A percentile compares a stretch with the other conserved stretches of the same genome.
Conservation (phyloP, 2,329 filamentous ascomycete species). For the Waltergamsia citrina region DNA sequence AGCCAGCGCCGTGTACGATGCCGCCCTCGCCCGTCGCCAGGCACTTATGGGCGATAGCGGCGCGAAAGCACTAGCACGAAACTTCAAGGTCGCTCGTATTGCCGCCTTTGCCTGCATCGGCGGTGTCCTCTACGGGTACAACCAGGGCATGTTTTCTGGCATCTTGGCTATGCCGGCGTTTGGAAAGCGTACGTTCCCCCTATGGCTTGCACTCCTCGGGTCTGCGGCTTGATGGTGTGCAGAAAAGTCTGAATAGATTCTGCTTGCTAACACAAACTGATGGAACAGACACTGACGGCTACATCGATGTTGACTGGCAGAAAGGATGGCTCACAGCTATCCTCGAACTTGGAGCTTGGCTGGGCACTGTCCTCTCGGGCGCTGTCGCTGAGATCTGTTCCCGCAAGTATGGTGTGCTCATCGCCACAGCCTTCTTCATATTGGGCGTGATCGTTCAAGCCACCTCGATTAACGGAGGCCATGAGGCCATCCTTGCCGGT, state of each 20-base stretch:
- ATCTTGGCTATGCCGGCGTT: constrained; percentile 51
- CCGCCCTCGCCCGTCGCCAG: constrained; percentile 39
- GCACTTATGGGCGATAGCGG: constrained; percentile 44
- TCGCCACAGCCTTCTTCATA: constrained; percentile 57
- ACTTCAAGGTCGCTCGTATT: constrained; percentile 50
- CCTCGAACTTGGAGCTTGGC: constrained; percentile 67
- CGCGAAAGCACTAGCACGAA: constrained; percentile 44
- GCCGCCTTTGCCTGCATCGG: constrained; percentile 54
- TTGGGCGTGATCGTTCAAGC: constrained; percentile 62
- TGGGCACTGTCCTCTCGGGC: constrained; percentile 61
- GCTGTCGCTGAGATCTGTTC: constrained; percentile 62
- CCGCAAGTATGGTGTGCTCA: constrained; percentile 59
- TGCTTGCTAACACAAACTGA: too few species aligned
- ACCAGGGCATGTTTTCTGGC: constrained; percentile 55
- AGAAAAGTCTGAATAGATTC: too few species aligned
- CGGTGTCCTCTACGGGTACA: constrained; percentile 59
- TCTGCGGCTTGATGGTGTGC: neutral
- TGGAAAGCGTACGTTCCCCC: constrained; percentile 29
- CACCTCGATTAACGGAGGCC: constrained; percentile 45
- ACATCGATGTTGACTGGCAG: constrained; percentile 36
- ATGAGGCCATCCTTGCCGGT: constrained; percentile 56
- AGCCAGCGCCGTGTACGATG: constrained; percentile 29
- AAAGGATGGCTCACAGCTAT: constrained; percentile 45
- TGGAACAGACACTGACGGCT: constrained; percentile 43
- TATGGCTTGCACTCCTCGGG: too few species aligned